These are phyloP conservation scores for Rhynchospora pubera DNA, from an alignment of 176 grass and related monocot species.

Conservation along the genomic window DNA sequence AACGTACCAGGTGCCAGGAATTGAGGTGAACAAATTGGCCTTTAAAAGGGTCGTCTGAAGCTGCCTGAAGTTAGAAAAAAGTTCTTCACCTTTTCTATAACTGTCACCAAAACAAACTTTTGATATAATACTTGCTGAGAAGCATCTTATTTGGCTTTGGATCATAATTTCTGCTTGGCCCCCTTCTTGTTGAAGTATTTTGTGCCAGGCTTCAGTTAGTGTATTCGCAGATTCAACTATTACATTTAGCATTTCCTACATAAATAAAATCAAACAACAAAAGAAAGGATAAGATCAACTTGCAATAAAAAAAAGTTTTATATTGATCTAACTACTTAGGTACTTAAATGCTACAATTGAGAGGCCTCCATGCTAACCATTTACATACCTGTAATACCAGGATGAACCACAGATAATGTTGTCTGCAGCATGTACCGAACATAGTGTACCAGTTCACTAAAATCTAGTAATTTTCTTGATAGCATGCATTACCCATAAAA, in stretches of 20 bases:
- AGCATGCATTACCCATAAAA: background rate
- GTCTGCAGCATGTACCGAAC: background rate
- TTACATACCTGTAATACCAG: too few species aligned
- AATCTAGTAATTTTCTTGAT: background rate
- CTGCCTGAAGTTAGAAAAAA: background rate
- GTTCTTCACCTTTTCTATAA: background rate
- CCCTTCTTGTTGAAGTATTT: constrained; percentile 28
- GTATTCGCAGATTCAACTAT: constrained; percentile 31
- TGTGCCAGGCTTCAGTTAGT: constrained; percentile 48
- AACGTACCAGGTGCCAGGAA: background rate
- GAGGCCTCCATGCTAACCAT: too few species aligned
- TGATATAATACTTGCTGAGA: constrained; percentile 53
- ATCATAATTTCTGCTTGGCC: constrained; percentile 55
- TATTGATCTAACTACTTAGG: background rate
- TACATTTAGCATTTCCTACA: constrained; percentile 47
- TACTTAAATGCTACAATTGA: too few species aligned
- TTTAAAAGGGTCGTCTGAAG: background rate
- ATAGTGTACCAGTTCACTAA: background rate
- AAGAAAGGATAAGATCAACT: background rate
- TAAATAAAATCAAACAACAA: background rate
- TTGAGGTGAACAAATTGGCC: background rate
- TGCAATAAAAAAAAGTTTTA: too few species aligned
- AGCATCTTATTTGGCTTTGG: constrained; percentile 55
- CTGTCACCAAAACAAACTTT: constrained; percentile 1
- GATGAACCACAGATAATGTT: too few species aligned